These are phyloP conservation scores for Penicillium manginii DNA, from an alignment of 495 filamentous ascomycete species.

Conservation along the genomic window DNA sequence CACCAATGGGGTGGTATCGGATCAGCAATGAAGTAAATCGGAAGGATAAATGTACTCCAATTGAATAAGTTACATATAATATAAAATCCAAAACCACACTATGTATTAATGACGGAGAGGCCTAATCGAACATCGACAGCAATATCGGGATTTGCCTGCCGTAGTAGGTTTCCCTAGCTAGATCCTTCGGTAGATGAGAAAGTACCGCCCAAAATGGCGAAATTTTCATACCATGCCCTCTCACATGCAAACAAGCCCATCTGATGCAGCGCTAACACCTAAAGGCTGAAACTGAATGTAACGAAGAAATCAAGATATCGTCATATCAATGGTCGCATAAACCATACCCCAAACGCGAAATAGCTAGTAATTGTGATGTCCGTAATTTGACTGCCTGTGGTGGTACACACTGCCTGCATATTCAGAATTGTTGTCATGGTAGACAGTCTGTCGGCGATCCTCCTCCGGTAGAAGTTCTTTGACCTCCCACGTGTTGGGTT, in stretches of 20 bases:
- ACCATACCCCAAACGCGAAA: slow-evolving; percentile 13
- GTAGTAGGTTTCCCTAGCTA: not conserved
- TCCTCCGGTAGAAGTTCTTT: slow-evolving; percentile 93
- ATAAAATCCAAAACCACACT: not conserved
- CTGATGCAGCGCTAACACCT: slow-evolving; percentile 2
- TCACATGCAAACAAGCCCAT: slow-evolving; percentile 4
- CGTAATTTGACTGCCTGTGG: slow-evolving; percentile 47
- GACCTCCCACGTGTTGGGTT: slow-evolving; percentile 97
- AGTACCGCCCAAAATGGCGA: not conserved
- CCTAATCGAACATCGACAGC: slow-evolving; percentile 1
- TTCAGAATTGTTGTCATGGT: slow-evolving; percentile 66
- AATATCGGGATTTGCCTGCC: not conserved
- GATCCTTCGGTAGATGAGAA: slow-evolving; percentile 2
- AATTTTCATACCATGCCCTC: slow-evolving; percentile 1
- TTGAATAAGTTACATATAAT: not conserved
- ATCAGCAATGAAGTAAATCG: not conserved
- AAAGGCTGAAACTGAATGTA: slow-evolving; percentile 10
- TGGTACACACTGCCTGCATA: slow-evolving; percentile 64
- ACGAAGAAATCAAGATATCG: slow-evolving; percentile 14
- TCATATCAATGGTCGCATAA: slow-evolving; percentile 27
- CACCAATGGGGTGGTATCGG: not conserved
- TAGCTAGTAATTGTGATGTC: slow-evolving; percentile 37
- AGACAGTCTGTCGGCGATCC: slow-evolving; percentile 76
- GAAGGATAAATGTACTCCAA: not conserved
- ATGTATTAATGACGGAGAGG: slow-evolving; percentile 1